A percentile compares a stretch with the other conserved stretches of the same genome.
Evolutionary conservation across 148 eudicot genomes (phyloP).

Genomic region (Bassia scoparia): DNA sequence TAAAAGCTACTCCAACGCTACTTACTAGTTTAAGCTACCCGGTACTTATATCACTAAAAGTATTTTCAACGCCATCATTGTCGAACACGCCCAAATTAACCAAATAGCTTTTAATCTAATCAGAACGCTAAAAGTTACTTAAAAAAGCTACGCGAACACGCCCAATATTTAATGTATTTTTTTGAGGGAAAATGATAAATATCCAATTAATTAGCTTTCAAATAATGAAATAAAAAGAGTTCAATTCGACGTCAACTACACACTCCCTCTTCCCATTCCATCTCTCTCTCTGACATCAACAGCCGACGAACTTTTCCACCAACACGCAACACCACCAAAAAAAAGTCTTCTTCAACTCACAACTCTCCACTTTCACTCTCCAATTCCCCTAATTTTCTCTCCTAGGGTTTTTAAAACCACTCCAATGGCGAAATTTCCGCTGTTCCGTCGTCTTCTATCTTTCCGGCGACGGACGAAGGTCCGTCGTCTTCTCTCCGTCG

Average conservation of each 20-base stretch:
- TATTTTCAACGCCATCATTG: too few species aligned
- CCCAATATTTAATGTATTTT: too few species aligned
- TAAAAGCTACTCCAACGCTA: too few species aligned
- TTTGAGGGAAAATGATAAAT: too few species aligned
- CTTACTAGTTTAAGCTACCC: too few species aligned
- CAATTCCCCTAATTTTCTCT: slow-evolving; percentile 13
- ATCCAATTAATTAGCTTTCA: too few species aligned
- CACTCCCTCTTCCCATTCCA: neutral
- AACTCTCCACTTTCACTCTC: neutral
- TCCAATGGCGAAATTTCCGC: slow-evolving; percentile 18
- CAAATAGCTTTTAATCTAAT: too few species aligned
- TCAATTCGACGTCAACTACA: slow-evolving; percentile 4
- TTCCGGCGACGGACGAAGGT: slow-evolving; percentile 2
- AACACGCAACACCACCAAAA: neutral
- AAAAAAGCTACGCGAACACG: too few species aligned
- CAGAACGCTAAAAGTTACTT: too few species aligned
- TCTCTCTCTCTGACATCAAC: neutral
- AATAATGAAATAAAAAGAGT: neutral
- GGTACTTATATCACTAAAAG: too few species aligned
- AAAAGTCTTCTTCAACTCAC: neutral
- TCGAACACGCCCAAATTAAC: too few species aligned
- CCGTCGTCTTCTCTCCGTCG: slow-evolving; percentile 15
- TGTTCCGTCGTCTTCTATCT: neutral
- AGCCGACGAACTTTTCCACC: slow-evolving; percentile 1
- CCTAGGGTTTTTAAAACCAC: slow-evolving; percentile 25